Conservation (phyloP, 176 grass and related monocot species). For the Musa acuminata region DNA sequence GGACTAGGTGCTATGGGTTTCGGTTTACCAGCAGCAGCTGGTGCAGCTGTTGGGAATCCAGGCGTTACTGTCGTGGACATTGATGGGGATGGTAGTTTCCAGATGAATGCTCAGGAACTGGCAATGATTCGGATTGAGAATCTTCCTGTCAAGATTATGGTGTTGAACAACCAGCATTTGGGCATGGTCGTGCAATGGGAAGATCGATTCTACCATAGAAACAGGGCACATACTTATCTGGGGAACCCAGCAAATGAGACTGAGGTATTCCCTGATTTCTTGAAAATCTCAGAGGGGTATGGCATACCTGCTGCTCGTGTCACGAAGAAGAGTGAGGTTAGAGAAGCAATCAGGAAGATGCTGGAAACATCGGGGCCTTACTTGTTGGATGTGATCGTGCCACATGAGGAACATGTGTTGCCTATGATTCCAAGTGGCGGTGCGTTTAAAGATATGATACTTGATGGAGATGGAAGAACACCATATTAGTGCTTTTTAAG, state of each 20-base stretch:
- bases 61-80: constrained; percentile 79
- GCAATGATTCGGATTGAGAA: constrained; percentile 77
- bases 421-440: constrained; percentile 95
- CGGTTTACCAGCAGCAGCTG: constrained; percentile 76
- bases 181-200: constrained; percentile 95
- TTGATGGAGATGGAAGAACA: constrained; percentile 86
- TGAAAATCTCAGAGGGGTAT: constrained; percentile 74
- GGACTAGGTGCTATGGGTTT: constrained; percentile 94
- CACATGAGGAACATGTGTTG: constrained; percentile 85
- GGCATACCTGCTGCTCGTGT: constrained; percentile 68
- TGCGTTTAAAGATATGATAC: constrained; percentile 83
- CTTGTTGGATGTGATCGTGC: constrained; percentile 73
- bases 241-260: constrained; percentile 64
- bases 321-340: constrained; percentile 54
- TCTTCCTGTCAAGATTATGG: constrained; percentile 60
- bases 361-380: constrained; percentile 78
- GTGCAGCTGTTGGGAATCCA: constrained; percentile 73
- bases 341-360: constrained; percentile 69
- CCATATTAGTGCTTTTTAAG: constrained; percentile 25
- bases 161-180: constrained; percentile 91
- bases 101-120: constrained; percentile 90
- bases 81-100: constrained; percentile 86
- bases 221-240: constrained; percentile 72
- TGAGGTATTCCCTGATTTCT: constrained; percentile 83
- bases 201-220: constrained; percentile 83